Evolutionary conservation across 2,329 filamentous ascomycete species (phyloP).

Genomic region (Claviceps sp.): DNA sequence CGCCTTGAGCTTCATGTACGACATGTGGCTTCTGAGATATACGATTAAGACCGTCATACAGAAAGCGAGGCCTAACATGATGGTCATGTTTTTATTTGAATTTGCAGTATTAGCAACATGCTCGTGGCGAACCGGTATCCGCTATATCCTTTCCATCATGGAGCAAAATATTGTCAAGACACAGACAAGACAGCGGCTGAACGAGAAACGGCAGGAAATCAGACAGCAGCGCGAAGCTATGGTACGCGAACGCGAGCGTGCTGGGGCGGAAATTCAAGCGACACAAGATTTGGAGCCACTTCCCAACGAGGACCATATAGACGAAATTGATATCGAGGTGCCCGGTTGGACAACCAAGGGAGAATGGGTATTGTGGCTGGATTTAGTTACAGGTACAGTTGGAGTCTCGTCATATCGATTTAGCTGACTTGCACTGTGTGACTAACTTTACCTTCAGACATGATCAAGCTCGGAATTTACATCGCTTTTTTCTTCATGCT

Average conservation of each 20-base stretch:
- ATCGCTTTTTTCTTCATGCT: constrained; percentile 86
- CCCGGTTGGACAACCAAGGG: constrained; percentile 95
- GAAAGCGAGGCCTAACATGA: constrained; percentile 90
- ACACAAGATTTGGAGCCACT: constrained; percentile 38
- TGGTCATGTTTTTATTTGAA: constrained; percentile 99
- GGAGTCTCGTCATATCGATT: not conserved
- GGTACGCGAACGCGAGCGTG: constrained; percentile 32
- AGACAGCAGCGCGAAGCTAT: constrained; percentile 43
- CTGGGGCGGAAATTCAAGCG: constrained; percentile 42
- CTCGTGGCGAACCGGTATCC: constrained; percentile 63
- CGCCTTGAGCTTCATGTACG: constrained; percentile 64
- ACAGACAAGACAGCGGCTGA: constrained; percentile 58
- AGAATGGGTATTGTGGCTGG: constrained; percentile 78
- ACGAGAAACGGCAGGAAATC: constrained; percentile 55
- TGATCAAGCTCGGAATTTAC: constrained; percentile 83
- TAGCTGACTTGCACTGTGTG: not conserved
- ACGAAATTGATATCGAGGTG: constrained; percentile 90
- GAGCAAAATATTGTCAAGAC: constrained; percentile 63
- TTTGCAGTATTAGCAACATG: constrained; percentile 77
- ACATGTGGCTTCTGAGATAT: constrained; percentile 68
- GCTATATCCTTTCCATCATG: constrained; percentile 65
- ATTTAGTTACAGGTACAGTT: constrained; percentile 61
- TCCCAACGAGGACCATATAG: constrained; percentile 60
- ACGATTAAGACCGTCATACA: constrained; percentile 71
- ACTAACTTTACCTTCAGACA: constrained; percentile 41